phyloP scores from a whole-genome alignment of 768 basidiomycete genomes.

The Boletus subcaerulescens region DNA sequence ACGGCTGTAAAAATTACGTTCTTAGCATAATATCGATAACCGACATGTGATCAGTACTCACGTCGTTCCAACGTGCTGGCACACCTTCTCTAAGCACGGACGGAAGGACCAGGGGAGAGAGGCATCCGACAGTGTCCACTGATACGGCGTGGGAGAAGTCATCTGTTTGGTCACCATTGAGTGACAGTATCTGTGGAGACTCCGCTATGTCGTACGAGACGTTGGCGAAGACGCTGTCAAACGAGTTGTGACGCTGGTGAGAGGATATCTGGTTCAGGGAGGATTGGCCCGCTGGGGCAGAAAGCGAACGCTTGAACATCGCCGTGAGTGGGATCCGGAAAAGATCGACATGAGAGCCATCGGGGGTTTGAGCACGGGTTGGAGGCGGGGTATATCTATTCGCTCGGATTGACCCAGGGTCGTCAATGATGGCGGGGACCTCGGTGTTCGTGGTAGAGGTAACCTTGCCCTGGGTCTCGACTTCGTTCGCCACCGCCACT shows the following conservation, averaged over 20 bases:
- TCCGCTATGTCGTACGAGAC: constrained; percentile 31
- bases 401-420: background rate
- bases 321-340: constrained; percentile 54
- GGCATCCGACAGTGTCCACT: constrained; percentile 23
- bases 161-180: constrained; percentile 21
- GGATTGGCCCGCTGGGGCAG: constrained; percentile 44
- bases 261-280: constrained; percentile 9
- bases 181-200: constrained; percentile 10
- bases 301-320: constrained; percentile 64
- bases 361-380: constrained; percentile 29
- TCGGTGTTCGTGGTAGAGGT: background rate
- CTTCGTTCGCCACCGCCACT: constrained; percentile 16
- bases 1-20: constrained; percentile 29
- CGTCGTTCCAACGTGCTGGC: constrained; percentile 35
- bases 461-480: constrained; percentile 6
- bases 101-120: constrained; percentile 32
- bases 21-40: constrained; percentile 11
- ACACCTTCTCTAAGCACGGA: constrained; percentile 28
- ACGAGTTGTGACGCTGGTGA: constrained; percentile 22
- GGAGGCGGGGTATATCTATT: constrained; percentile 6
- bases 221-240: constrained; percentile 31
- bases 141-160: constrained; percentile 21
- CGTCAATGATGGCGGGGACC: background rate
- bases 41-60: constrained; percentile 18
- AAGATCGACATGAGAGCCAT: constrained; percentile 25